A percentile compares a stretch with the other conserved stretches of the same genome.
These are phyloP conservation scores for Fusarium sp. DNA, from an alignment of 2,329 filamentous ascomycete species.

Conservation along the genomic window DNA sequence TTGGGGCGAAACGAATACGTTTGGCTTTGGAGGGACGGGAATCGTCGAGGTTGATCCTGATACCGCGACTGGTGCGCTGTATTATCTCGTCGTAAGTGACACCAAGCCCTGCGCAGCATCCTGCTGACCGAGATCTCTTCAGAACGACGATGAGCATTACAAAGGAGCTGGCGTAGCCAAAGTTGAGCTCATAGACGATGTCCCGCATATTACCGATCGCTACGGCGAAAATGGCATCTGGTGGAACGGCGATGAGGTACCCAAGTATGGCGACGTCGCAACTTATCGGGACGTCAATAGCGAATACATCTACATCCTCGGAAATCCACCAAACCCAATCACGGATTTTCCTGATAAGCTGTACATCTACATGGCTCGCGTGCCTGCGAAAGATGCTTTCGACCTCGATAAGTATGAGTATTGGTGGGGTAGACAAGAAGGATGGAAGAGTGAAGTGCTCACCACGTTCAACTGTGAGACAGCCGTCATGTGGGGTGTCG, in stretches of 20 bases:
- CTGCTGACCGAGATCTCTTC: fast-evolving
- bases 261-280: slow-evolving; percentile 52
- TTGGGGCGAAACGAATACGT: slow-evolving; percentile 49
- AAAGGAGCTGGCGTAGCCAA: slow-evolving; percentile 50
- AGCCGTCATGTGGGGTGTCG: slow-evolving; percentile 50
- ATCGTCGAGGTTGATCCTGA: slow-evolving; percentile 47
- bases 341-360: slow-evolving; percentile 35
- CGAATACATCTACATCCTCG: slow-evolving; percentile 51
- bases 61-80: slow-evolving; percentile 45
- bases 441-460: slow-evolving; percentile 49
- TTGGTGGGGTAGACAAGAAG: slow-evolving; percentile 51
- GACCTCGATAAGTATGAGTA: slow-evolving; percentile 52
- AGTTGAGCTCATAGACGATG: slow-evolving; percentile 46
- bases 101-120: fast-evolving
- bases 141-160: slow-evolving; percentile 48
- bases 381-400: slow-evolving; percentile 48
- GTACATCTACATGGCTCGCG: slow-evolving; percentile 51
- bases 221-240: slow-evolving; percentile 43
- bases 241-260: slow-evolving; percentile 45
- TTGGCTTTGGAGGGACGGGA: slow-evolving; percentile 53
- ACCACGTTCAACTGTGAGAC: slow-evolving; percentile 47
- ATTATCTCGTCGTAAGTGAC: slow-evolving; percentile 49
- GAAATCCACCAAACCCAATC: slow-evolving; percentile 48
- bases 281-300: slow-evolving; percentile 51
- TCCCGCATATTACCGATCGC: slow-evolving; percentile 49